Base-by-base conservation (phyloP, 2,329 filamentous ascomycete genomes). In the Akanthomyces muscarius region DNA sequence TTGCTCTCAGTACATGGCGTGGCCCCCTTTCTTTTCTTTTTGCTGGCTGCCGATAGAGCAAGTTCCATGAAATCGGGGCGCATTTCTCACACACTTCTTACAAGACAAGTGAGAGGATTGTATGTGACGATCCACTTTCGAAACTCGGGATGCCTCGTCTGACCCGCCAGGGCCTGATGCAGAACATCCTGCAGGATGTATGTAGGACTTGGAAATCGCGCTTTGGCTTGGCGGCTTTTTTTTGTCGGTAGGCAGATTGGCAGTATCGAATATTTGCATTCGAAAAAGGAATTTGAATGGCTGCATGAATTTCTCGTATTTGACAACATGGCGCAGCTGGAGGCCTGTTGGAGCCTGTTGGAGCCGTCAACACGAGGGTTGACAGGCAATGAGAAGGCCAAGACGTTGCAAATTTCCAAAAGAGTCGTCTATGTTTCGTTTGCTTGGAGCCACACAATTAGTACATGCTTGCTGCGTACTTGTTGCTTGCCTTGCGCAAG, bases 61-160 rank as follows among this genome's bases (percentile, higher is more conserved):
- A 42, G 38, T 21, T 18, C 48, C 57, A 61, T 61, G 36, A 52
- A 42, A 51, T 51, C 42, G 33, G 33, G 47, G 57, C 50, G 41
- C 25, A 51, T 16, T 57, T 63, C 61, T 63, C 61, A 63, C 61
- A 63, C 61, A 63, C 52, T 36, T 63, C 52, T 51, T 45, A 63
- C 61, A 58, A 23, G 50, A 57, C 21, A 16, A 41, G 51, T 55
- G 60, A 55, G 60, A 62, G 52, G 38, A 42, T 45, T 55, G 53
- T 57, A 23, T 61, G 36, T 57, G 52, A 36, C 44, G 45, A 30
- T 52, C 61, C 53, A 63, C 53, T 33, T 44, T 36, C 45, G 61
- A 63, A 63, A 63, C 61, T 28, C 38, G 14, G 45, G 38, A 28
- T 52, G 61, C 60, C 23, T 51, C 57, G 36, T 42, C 57, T 51